phyloP scores from a whole-genome alignment of 257 asterid species.

The Fraxinus cuspidata region DNA sequence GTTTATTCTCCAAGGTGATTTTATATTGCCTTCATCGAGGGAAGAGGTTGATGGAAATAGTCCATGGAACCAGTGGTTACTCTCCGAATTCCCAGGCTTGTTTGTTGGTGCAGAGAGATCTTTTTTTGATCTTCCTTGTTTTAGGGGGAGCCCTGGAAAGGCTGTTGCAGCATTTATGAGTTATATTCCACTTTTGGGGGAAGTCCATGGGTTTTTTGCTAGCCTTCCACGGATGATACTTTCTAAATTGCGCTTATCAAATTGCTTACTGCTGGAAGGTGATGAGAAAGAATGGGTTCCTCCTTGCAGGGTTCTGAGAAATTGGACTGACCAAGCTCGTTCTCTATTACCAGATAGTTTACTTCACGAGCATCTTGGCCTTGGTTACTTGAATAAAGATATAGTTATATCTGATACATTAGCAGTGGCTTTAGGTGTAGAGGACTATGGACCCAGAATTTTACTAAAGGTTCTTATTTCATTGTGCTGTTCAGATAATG shows the following conservation, averaged over 20 bases:
- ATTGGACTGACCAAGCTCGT: constrained; percentile 80
- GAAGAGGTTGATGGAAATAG: constrained; percentile 96
- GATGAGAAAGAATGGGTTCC: constrained; percentile 70
- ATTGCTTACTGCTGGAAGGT: constrained; percentile 77
- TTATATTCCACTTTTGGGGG: constrained; percentile 84
- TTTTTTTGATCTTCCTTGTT: constrained; percentile 87
- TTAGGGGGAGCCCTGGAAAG: constrained; percentile 59
- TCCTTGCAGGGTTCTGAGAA: constrained; percentile 85
- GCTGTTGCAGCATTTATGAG: constrained; percentile 84
- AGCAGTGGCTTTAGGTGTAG: constrained; percentile 83
- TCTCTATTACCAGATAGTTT: constrained; percentile 66
- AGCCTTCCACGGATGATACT: constrained; percentile 79
- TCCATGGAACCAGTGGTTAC: constrained; percentile 97
- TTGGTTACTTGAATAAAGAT: constrained; percentile 80
- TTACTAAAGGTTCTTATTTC: constrained; percentile 60
- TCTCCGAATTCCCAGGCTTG: constrained; percentile 80
- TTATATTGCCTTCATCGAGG: constrained; percentile 94
- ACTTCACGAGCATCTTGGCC: constrained; percentile 81
- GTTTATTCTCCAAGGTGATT: constrained; percentile 96
- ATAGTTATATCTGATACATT: constrained; percentile 74
- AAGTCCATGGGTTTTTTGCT: constrained; percentile 90
- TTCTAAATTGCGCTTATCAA: constrained; percentile 75
- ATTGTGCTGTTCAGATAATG: constrained; percentile 54
- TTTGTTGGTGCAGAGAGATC: constrained; percentile 73
- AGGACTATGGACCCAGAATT: constrained; percentile 81